Base-by-base conservation (phyloP, 1,284 basidiomycete genomes). In the Apiotrichum brassicae region DNA sequence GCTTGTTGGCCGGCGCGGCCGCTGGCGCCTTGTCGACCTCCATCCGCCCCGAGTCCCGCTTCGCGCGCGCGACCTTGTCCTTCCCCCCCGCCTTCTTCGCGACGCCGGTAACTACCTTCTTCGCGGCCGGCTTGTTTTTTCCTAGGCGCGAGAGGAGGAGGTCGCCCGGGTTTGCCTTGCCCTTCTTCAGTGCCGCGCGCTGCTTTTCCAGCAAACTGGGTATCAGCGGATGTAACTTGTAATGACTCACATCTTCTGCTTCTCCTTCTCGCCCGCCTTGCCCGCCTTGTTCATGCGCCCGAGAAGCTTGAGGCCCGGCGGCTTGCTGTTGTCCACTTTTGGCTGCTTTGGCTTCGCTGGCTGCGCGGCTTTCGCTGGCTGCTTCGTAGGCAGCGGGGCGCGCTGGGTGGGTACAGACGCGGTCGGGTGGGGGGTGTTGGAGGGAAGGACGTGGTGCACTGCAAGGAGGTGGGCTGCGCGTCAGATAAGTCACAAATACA, bases 281-380 rank as follows among this genome's bases (percentile, higher is more conserved):
- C 59, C 65, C 9, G 53, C 53, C 45, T 62, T 65, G 28, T 51
- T 51, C 48, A 71, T 23, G 22, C 68, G 46, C 7, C 51, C 48
- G 24, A 71, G 52, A 19, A 71, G 53, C 45, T 59, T 53, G 30
- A 71, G 47, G 2, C 68, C 68, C 13, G 68, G 57, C 49, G 62
- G 28, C 28, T 8, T 30, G 9, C 9, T 14, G 28, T 8, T 63
- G 23, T 50, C 49, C 26, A 51, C 48, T 20, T 37, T 44, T 41
- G 58, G 66, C 2, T 68, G 72, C 50, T 68, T 73, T 1, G 67
- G 56, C n/a, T n/a, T n/a, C n/a, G n/a, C n/a, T n/a, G n/a, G n/a
- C n/a, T n/a, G n/a, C 40, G 32, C 28, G n/a, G 33, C 43, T 25
- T 11, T 33, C 28, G 22, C 45, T 39, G 24, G n/a, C 41, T 23